Base-by-base conservation (phyloP, 306 rosid species). In the Benincasa hispida region DNA sequence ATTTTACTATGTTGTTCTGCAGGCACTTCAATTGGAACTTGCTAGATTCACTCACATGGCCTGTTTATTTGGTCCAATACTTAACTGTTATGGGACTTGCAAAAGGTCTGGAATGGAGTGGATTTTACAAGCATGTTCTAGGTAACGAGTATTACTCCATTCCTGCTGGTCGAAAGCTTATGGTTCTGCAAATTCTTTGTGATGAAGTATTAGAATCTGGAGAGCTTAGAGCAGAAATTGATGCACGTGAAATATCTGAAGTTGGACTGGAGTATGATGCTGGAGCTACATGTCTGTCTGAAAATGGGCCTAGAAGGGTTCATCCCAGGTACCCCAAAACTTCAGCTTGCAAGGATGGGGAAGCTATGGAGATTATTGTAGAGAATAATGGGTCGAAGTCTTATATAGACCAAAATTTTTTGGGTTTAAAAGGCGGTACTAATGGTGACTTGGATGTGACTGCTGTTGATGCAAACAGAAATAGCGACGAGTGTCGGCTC, bases 401-500 rank as follows among this genome's bases (percentile, higher is more conserved):
- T 63, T 75, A 78, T 78, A 82, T 82, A 67, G 86, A 85, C 70
- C 69, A 76, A 7, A 84, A 65, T 58, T 60, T 60, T 67, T 68
- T 56, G 21, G 67, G 81, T 83, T 42, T 77, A 75, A 81, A 83
- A 78, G 82, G 83, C 75, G 83, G 84, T 62, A 77, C 63, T 11
- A 83, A 79, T 72, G 86, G 82, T 78, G 53, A 82, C 0, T 66
- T 59, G 76, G 90, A 82, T 82, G 86, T 84, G 51, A 41, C 68
- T 55, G 59, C 77, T 72, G 66, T 57, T 50, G 98, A 87, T 82
- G 83, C 68, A 30, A 96, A 90, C 82, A 69, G 83, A 84, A 95
- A 95, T 79, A 87, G 96, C 25, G 99, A 92, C 81, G 98, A 95
- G 73, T 95, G 99, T 28, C 87, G 91, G 77, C 99, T 95, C 70